Evolutionary conservation across 768 basidiomycete species (phyloP).

Genomic region (Suillus decipiens): DNA sequence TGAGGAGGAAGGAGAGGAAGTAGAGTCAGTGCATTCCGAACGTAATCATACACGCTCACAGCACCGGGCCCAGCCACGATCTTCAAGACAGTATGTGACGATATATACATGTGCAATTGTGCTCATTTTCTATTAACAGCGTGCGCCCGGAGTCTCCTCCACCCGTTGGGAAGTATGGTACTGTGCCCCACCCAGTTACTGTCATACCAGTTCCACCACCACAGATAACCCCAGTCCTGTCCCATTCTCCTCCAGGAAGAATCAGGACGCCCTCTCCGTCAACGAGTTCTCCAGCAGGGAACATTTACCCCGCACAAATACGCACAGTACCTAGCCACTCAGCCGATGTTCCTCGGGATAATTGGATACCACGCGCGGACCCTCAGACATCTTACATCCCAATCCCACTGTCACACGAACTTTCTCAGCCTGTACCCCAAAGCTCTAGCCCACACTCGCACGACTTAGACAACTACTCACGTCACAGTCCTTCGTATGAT

Average conservation of each 20-base stretch:
- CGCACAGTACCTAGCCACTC: slow-evolving; percentile 22
- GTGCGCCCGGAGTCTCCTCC: slow-evolving; percentile 30
- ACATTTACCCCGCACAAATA: slow-evolving; percentile 31
- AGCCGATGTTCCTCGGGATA: slow-evolving; percentile 21
- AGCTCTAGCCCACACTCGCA: slow-evolving; percentile 19
- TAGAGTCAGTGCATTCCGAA: slow-evolving; percentile 19
- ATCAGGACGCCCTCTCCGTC: slow-evolving; percentile 15
- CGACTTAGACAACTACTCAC: slow-evolving; percentile 19
- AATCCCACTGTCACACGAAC: slow-evolving; percentile 25
- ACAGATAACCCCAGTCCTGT: slow-evolving; percentile 14
- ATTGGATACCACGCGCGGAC: slow-evolving; percentile 32
- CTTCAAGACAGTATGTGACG: slow-evolving; percentile 13
- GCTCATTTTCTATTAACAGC: slow-evolving; percentile 16
- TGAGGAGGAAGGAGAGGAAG: slow-evolving; percentile 18
- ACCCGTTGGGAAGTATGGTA: slow-evolving; percentile 25
- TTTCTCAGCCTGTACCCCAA: slow-evolving; percentile 16
- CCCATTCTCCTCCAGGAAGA: slow-evolving; percentile 15
- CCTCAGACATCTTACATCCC: slow-evolving; percentile 26
- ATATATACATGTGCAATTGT: slow-evolving; percentile 4
- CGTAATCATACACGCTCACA: slow-evolving; percentile 20
- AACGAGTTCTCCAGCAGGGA: slow-evolving; percentile 17
- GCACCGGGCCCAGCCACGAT: slow-evolving; percentile 17
- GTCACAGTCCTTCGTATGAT: neutral
- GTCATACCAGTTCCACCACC: slow-evolving; percentile 27
- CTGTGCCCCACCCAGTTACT: slow-evolving; percentile 14